Evolutionary conservation across 2,329 filamentous ascomycete species (phyloP).

Genomic region (Aurifilum marmelostoma): DNA sequence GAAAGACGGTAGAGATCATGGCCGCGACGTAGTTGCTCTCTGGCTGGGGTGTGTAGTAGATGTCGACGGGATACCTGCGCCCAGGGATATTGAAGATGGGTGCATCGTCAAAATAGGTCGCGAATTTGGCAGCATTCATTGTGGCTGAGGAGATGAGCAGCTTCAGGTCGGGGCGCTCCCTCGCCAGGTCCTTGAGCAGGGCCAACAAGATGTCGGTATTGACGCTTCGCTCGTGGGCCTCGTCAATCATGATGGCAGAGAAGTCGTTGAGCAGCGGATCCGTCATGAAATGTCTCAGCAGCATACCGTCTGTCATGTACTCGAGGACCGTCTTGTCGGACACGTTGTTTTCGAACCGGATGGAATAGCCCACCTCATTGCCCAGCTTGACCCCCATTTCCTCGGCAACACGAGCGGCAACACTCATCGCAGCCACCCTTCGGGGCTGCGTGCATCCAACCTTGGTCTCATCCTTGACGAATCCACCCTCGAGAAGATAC

Average conservation of each 20-base stretch:
- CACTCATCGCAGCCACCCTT: constrained; percentile 95
- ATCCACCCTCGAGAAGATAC: constrained; percentile 89
- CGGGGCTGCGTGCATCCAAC: constrained; percentile 93
- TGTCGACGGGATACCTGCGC: constrained; percentile 84
- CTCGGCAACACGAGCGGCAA: constrained; percentile 93
- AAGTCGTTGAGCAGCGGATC: constrained; percentile 84
- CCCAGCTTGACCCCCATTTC: constrained; percentile 91
- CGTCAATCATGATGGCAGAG: constrained; percentile 91
- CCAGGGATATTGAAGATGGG: constrained; percentile 96
- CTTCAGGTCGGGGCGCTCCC: constrained; percentile 82
- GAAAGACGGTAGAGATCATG: constrained; percentile 90
- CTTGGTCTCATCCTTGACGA: constrained; percentile 80
- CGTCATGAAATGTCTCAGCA: constrained; percentile 86
- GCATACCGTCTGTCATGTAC: constrained; percentile 97
- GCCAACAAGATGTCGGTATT: constrained; percentile 89
- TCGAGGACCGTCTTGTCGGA: constrained; percentile 90
- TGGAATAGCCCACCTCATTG: constrained; percentile 90
- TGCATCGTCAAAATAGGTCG: constrained; percentile 86
- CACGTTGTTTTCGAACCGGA: constrained; percentile 92
- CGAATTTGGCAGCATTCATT: constrained; percentile 91
- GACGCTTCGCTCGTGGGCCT: constrained; percentile 92
- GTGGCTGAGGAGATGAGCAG: constrained; percentile 92
- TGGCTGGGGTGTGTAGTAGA: constrained; percentile 86
- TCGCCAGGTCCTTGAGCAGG: constrained; percentile 84
- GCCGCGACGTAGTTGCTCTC: constrained; percentile 94